Evolutionary conservation across 345 rosid species (phyloP), one percentile per base, ranked within the genome.

Genomic region (Euphorbia lathyris): DNA sequence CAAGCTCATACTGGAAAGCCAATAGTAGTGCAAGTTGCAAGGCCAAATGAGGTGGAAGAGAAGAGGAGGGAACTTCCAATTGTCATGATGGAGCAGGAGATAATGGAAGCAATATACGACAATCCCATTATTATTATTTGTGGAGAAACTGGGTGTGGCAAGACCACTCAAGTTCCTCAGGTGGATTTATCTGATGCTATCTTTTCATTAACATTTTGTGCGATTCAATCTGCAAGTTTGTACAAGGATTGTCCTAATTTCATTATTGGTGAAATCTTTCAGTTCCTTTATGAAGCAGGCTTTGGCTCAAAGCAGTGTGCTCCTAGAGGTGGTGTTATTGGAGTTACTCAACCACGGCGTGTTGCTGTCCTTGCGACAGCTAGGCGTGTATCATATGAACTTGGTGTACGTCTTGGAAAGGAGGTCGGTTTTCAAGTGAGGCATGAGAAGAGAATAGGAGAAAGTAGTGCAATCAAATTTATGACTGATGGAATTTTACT

Each of bases 61-160:
- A 80, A 80, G 43, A 80, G 97, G 82, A 91, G 82, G 79, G 87
- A 90, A 79, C 98, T 91, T 80, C 96, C 97, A 0, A 88, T 94
- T 52, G 87, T 94, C 70, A 91, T 89, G 96, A 91, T 94, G 98
- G 98, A 94, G 83, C 98, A 91, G 74, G 98, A 94, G 81, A 90
- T 91, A 61, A 91, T 94, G 98, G 96, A 91, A 82, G 94, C 95
- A 61, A 84, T 91, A 65, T 88, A 91, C 74, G 80, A 86, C 53
- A 83, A 91, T 48, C 68, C 87, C 1, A 59, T 81, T 0, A 79
- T 90, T 67, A 88, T 91, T 69, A 83, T 94, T 68, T 88, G 93
- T 47, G 95, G 98, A 76, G 93, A 94, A 82, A 94, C 97, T 26
- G 97, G 97, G 42, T 89, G 97, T 81, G 98, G 98, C 74, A 93